Evolutionary conservation across 345 rosid species (phyloP).

Genomic region (Erodium maritimum): DNA sequence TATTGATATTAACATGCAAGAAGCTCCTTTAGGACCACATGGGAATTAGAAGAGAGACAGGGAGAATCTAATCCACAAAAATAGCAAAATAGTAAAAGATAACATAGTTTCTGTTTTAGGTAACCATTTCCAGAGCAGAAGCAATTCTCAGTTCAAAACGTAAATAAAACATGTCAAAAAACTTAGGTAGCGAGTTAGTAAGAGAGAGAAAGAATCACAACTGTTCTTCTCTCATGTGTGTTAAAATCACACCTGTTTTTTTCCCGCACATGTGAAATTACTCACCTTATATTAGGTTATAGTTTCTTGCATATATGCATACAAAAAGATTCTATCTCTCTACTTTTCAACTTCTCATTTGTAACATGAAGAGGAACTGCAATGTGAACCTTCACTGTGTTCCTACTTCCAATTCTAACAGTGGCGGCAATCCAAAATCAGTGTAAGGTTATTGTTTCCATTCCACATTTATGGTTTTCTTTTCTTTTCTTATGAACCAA

Average conservation of each 20-base stretch:
- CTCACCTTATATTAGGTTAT: background rate
- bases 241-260: no score
- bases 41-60: background rate
- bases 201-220: background rate
- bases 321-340: background rate
- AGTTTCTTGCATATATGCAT: background rate
- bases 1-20: background rate
- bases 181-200: background rate
- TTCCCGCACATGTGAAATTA: slow-evolving; percentile 8
- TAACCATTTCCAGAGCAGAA: background rate
- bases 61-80: background rate
- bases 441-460: background rate
- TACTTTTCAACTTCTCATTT: background rate
- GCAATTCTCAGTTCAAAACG: background rate
- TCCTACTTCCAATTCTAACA: slow-evolving; percentile 1
- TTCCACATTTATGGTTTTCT: background rate
- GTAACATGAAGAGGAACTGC: slow-evolving; percentile 8
- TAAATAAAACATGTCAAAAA: background rate
- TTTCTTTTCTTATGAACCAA: no score
- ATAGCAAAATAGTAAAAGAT: background rate
- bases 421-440: background rate
- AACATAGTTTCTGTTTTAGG: slow-evolving; percentile 3
- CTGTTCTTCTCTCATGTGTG: background rate
- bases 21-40: background rate
- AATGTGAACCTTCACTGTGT: slow-evolving; percentile 4